These are phyloP conservation scores for Tricholoma terreum DNA, from an alignment of 768 basidiomycete genomes.

Conservation along the genomic window DNA sequence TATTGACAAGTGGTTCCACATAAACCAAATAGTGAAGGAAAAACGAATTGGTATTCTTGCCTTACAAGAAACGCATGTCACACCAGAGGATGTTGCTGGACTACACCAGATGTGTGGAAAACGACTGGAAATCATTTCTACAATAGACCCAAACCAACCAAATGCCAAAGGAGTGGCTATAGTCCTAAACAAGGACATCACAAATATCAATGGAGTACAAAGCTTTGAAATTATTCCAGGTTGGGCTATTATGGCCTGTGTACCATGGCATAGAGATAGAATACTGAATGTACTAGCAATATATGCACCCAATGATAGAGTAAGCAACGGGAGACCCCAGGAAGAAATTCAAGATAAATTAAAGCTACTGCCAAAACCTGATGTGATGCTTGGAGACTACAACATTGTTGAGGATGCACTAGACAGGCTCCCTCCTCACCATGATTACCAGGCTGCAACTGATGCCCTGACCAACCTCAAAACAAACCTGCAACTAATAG, in stretches of 20 bases:
- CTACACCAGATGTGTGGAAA: slow-evolving; percentile 4
- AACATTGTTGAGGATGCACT: slow-evolving; percentile 39
- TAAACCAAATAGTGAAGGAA: slow-evolving; percentile 23
- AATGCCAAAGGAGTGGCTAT: slow-evolving; percentile 31
- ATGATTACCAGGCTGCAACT: slow-evolving; percentile 12
- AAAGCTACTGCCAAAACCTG: slow-evolving; percentile 16
- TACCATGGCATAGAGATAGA: slow-evolving; percentile 15
- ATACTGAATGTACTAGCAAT: slow-evolving; percentile 27
- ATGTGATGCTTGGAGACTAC: slow-evolving; percentile 39
- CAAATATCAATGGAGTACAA: slow-evolving; percentile 11
- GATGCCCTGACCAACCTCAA: slow-evolving; percentile 22
- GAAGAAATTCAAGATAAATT: slow-evolving; percentile 1
- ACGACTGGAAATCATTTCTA: slow-evolving; percentile 17
- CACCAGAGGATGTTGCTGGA: slow-evolving; percentile 1
- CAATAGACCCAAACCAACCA: slow-evolving; percentile 9
- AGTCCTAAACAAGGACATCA: slow-evolving; percentile 29
- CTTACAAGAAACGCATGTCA: slow-evolving; percentile 32
- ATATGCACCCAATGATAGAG: slow-evolving; percentile 32
- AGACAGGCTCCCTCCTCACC: slow-evolving; percentile 29
- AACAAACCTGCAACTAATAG: slow-evolving; percentile 11
- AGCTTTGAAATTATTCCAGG: slow-evolving; percentile 22
- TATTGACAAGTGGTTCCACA: slow-evolving; percentile 22
- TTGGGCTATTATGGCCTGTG: slow-evolving; percentile 18
- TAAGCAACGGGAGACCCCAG: slow-evolving; percentile 20
- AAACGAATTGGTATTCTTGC: slow-evolving; percentile 26